Conservation (phyloP, 2,329 filamentous ascomycete species). For the Drechslerella dactyloides region DNA sequence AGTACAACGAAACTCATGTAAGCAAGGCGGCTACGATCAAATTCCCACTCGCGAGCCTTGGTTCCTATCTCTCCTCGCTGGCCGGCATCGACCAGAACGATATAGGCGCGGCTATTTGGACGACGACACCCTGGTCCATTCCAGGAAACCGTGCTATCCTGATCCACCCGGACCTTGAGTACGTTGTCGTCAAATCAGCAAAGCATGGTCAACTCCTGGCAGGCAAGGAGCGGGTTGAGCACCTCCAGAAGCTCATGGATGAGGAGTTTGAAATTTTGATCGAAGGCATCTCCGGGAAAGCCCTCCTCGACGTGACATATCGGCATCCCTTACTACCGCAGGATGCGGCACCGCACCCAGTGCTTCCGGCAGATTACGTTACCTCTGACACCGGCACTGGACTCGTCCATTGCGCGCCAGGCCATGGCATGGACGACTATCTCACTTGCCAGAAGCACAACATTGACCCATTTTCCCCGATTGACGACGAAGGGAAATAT, state of each 20-base stretch:
- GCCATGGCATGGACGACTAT: constrained; percentile 97
- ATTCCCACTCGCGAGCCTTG: constrained; percentile 69
- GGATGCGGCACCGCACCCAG: constrained; percentile 66
- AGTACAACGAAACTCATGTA: constrained; percentile 77
- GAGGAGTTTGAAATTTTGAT: constrained; percentile 63
- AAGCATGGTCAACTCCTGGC: constrained; percentile 70
- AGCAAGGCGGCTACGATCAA: constrained; percentile 79
- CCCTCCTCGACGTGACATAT: constrained; percentile 72
- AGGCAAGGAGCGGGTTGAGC: constrained; percentile 71
- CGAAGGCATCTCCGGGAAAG: constrained; percentile 67
- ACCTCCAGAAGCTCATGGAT: constrained; percentile 63
- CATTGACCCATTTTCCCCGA: constrained; percentile 78
- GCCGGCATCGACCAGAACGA: constrained; percentile 60
- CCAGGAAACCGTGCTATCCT: constrained; percentile 92
- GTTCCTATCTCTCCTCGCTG: constrained; percentile 56
- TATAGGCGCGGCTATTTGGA: constrained; percentile 91
- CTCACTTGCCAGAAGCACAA: constrained; percentile 74
- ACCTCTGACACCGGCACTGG: constrained; percentile 89
- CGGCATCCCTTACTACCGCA: constrained; percentile 71
- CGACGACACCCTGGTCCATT: constrained; percentile 96
- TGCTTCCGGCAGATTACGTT: constrained; percentile 88
- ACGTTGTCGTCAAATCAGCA: constrained; percentile 69
- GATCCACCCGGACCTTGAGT: constrained; percentile 75
- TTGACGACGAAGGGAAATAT: constrained; percentile 81
- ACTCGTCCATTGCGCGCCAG: constrained; percentile 91